Evolutionary conservation across 306 rosid genomes (phyloP), one percentile per base, ranked within the genome.

Genomic region (Vigna mungo): DNA sequence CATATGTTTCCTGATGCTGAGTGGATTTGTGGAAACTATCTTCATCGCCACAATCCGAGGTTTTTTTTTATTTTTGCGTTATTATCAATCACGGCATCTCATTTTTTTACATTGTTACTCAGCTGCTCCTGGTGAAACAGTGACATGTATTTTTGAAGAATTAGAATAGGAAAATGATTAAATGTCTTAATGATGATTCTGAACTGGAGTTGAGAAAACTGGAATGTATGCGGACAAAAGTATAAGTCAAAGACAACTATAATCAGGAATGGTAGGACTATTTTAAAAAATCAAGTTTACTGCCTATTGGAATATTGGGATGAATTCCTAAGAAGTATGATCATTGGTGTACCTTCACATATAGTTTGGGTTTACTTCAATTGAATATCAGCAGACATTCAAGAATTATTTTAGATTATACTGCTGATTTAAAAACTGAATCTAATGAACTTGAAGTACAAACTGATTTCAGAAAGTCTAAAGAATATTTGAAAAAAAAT

Each of bases 41-140:
- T 95, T 73, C 99, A 95, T 80, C 72, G 97, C 82, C 97, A 95
- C 90, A 95, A 86, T 74, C 97, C 99, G 79, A 89, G 97, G 99
- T n/a, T n/a, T 95, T 77, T 73, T 48, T 25, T 60, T 21, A 21
- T 71, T 52, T 48, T 47, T 65, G 27, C 62, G 39, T 62, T 20
- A 32, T 67, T 67, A 53, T 72, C 37, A 59, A 43, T 56, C 14
- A 41, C 47, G 25, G 14, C 51, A 9, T 79, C 60, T 76, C 72
- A 18, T 32, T 15, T 61, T 67, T 41, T 14, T 39, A 54, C 77
- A 32, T 79, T 78, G 74, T 44, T 73, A 58, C 56, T 37, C 55
- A 17, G 21, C 77, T 75, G 67, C 70, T 59, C 51, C 44, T 68
- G 67, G 72, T 69, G 51, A 59, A 58, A 61, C 47, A 62, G 32